Evolutionary conservation across 23 red algal genomes (phyloP).

Genomic region (Rhodosorus marinus): DNA sequence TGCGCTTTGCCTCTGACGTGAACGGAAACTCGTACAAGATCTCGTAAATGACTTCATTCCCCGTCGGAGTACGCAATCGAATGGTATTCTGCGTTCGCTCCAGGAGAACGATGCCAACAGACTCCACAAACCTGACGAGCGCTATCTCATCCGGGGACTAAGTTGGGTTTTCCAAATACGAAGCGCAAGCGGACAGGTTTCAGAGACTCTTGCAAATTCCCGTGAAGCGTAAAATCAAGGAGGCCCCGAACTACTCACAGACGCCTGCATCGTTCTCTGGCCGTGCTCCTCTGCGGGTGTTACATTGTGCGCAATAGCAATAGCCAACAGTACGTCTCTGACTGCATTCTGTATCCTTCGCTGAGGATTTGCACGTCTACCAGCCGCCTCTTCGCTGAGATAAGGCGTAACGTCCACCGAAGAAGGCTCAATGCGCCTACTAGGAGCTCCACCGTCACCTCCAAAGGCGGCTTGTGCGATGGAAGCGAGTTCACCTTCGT

Average conservation of each 20-base stretch:
- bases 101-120: conserved; percentile 44
- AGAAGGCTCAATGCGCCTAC: not conserved
- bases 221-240: no score
- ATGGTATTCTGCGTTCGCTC: conserved; percentile 44
- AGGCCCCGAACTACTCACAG: no score
- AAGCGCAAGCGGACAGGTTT: no score
- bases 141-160: conserved; percentile 91
- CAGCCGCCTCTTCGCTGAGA: not conserved
- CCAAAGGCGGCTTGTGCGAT: not conserved
- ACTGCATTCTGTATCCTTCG: conserved; percentile 29
- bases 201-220: no score
- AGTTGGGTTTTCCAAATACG: conserved; percentile 29
- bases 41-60: no score
- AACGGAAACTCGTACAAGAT: conserved; percentile 92
- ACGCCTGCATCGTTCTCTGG: not conserved
- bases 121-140: conserved; percentile 63
- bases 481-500: conserved; percentile 35
- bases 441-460: not conserved
- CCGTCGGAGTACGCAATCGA: conserved; percentile 20
- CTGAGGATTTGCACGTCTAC: not conserved
- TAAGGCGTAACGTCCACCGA: not conserved
- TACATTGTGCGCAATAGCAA: conserved; percentile 86
- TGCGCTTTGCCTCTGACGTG: conserved; percentile 83
- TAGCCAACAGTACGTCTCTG: conserved; percentile 74
- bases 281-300: conserved; percentile 54